Percentiles rank a stretch among this genome's conserved stretches.
Conservation (phyloP, 139 green algal species). For the Chlamydomonas incerta region DNA sequence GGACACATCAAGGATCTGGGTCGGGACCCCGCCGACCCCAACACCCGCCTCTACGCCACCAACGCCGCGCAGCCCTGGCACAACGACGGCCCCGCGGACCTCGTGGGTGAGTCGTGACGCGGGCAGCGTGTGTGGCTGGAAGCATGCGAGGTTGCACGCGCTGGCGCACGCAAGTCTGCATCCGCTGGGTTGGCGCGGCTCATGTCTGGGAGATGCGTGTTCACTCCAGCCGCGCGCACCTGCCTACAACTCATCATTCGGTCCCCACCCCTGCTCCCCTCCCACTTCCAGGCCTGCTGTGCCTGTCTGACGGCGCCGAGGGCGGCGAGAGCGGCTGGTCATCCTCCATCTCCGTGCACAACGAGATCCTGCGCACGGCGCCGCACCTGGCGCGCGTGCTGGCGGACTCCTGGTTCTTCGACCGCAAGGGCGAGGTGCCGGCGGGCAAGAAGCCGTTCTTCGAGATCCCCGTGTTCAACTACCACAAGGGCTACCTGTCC, state of each 20-base stretch:
- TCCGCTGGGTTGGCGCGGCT: no score
- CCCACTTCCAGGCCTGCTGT: constrained; percentile 51
- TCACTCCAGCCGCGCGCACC: no score
- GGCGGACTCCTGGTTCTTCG: constrained; percentile 62
- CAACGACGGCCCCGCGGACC: constrained; percentile 65
- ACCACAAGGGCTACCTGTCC: constrained; percentile 58
- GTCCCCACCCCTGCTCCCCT: no score
- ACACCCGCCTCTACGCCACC: constrained; percentile 73
- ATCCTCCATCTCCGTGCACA: constrained; percentile 58
- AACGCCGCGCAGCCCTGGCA: constrained; percentile 74
- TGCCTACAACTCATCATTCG: not conserved
- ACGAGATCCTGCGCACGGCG: constrained; percentile 58
- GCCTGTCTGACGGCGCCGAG: constrained; percentile 58
- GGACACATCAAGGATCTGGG: constrained; percentile 76
- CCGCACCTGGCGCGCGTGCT: constrained; percentile 54
- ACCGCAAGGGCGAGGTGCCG: constrained; percentile 63
- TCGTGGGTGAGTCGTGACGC: constrained; percentile 57
- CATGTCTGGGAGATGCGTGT: no score
- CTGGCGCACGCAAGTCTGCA: no score
- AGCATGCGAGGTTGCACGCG: no score
- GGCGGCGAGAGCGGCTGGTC: constrained; percentile 55
- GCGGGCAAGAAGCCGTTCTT: constrained; percentile 67
- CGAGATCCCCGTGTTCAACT: constrained; percentile 73
- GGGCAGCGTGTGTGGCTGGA: no score
- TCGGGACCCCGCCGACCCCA: constrained; percentile 59